Base-by-base conservation (phyloP, 2,329 filamentous ascomycete species). In the Talaromyces sp. region DNA sequence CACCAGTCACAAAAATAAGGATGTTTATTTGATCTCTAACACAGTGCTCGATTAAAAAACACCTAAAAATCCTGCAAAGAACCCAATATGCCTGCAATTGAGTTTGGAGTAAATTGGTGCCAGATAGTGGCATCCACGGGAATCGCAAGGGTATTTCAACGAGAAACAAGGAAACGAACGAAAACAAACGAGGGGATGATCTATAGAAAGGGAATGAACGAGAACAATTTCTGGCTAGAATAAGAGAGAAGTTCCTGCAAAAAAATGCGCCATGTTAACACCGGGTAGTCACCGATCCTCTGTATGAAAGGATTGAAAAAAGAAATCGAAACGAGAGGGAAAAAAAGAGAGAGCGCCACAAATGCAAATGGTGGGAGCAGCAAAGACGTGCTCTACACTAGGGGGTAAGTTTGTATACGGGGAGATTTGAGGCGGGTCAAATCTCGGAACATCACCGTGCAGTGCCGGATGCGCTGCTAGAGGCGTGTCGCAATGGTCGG, bases 71-170 rank as follows among this genome's bases (percentile, higher is more conserved):
- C 36, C 36, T 39, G 36, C 11, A 51, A 33, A 59, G 53, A 33
- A 53, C 33, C 52, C 58, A 59, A 59, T 53, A 59, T 59, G 58
- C 58, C 58, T 39, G 58, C 52, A 54, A 54, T 59, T 59, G 58
- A 59, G 58, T 36, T 32, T 33, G n/a, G 44, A 59, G 36, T 51
- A n/a, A 49, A 60, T n/a, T n/a, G 60, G 33, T 8, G 17, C 17
- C 17, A 39, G 17, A 17, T n/a, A 39, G 36, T n/a, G 36, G 36
- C 36, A 39, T 39, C 36, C 36, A 39, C 25, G 39, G 49, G 42
- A 57, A 59, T 53, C 44, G 58, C 54, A 47, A 47, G 62, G 62
- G 62, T 64, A 64, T 62, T 62, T 42, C 49, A 52, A 39, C 30
- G 19, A 25, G 33, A 28, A 52, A 32, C 30, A 39, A n/a, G 32